Base-by-base conservation (phyloP, 192 early-diverging fungal species). In the Coemansia sp. region DNA sequence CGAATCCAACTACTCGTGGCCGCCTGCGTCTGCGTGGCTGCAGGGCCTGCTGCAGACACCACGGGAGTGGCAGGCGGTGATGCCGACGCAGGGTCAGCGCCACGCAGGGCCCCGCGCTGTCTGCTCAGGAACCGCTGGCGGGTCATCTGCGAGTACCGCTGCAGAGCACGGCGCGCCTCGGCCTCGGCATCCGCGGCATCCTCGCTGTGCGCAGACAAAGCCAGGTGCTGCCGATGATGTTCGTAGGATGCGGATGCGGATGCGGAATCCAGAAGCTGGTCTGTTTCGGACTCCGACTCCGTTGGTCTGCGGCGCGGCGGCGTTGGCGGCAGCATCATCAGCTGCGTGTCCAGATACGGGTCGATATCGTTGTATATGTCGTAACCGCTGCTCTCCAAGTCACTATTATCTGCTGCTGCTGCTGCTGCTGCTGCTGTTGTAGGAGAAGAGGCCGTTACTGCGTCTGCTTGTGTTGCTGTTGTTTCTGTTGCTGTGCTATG, bases 41-140 rank as follows among this genome's bases (percentile, higher is more conserved):
- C 21, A 26, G 37, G 18, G 40, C 56, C 32, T 49, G 53, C 41
- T 63, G 66, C 9, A 40, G 63, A 15, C 49, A 52, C 47, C 6
- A 49, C 21, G 7, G 45, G 63, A 10, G 49, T 52, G 38, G 44
- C 49, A 47, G 61, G 61, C 40, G 61, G 63, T 18, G 47, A 48
- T 15, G 26, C 44, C 43, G 62, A 21, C 15, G 37, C 19, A 15
- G 61, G 42, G 15, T 9, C 18, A 4, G 18, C 21, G 13, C 10
- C 38, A 50, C 39, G 39, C 38, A 13, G 26, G 56, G 12, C n/a
- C n/a, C 21, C 15, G 21, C 67, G 79, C 65, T 77, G 80, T 16
- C 68, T 64, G 18, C 60, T 71, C 65, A 77, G 54, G 49, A 83
- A 74, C 59, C 66, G 48, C 65, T 75, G 67, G 41, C 67, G 59